Evolutionary conservation across 805 yeast genomes (phyloP), one percentile per base, ranked within the genome.

Genomic region (Candida fluviatilis): DNA sequence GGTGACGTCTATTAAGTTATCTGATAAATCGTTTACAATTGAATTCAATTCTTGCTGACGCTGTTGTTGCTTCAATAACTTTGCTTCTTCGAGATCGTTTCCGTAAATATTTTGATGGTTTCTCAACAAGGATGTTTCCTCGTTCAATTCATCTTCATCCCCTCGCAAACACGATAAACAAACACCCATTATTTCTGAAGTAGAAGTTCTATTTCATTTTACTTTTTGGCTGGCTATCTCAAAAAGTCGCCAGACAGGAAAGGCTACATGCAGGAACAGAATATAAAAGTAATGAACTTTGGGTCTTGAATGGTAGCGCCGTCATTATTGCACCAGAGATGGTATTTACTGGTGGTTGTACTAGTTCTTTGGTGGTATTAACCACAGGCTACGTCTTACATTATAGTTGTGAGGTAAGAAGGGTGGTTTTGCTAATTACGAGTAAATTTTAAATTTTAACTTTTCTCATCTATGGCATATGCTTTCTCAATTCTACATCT

Each of bases 121-220:
- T 28, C 55, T 48, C 18, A 64, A 49, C 6, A 63, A 43, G 15
- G 71, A 64, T 12, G 74, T 43, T 32, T 66, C 62, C 42, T 72
- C 76, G 39, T 66, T 60, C 37, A 43, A 42, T 6, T 61, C 67
- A 17, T 64, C 68, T 21, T 58, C 72, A 14, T 57, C 66, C 4
- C 58, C 54, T 29, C 57, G 47, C 13, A 73, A 56, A 46, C 78
- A 73, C 13, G 78, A 73, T 29, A 72, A 55, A 49, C 78, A 73
- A 37, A 59, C 44, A 26, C 79, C 79, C 79, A 73, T 73, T 16
- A 38, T 10, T 43, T 18, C 2, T 19, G 16, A 3, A 21, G 14
- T 4, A 35, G 4, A 26, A 14, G 8, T 3, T 35, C 2, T 4
- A 23, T 10, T 11, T 31, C 10, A 21, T 6, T 5, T 12, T 8